Conservation (phyloP, 257 asterid genomes). For the Asclepias syriaca region DNA sequence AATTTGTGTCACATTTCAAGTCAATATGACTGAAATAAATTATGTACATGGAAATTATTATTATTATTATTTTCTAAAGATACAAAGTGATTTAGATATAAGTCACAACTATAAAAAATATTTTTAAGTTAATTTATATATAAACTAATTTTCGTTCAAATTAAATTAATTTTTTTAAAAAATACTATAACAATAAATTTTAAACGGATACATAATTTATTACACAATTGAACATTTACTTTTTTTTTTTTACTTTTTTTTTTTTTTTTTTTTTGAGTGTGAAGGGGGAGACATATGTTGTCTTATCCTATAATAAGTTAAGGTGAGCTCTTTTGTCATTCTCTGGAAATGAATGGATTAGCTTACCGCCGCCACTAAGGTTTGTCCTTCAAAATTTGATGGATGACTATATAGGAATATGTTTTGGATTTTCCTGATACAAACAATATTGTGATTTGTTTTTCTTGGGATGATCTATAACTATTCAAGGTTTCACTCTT, state of each 20-base stretch:
- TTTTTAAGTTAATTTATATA: too few relatives aligned
- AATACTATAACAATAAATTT: too few relatives aligned
- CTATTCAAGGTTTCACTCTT: neutral
- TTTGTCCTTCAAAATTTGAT: constrained; percentile 6
- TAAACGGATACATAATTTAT: too few relatives aligned
- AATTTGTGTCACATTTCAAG: constrained; percentile 1
- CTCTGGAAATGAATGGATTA: constrained; percentile 30
- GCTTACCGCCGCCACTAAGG: constrained; percentile 42
- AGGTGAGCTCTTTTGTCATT: constrained; percentile 24
- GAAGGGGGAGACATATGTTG: constrained; percentile 7
- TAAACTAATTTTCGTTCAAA: too few relatives aligned
- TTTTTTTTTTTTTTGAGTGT: too few relatives aligned
- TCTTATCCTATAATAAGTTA: constrained; percentile 14
- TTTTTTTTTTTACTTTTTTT: too few relatives aligned
- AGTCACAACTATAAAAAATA: too few relatives aligned
- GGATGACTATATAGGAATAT: constrained; percentile 15
- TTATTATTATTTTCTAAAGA: too few relatives aligned
- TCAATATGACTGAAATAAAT: neutral
- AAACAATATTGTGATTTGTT: too few relatives aligned
- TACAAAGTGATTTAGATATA: too few relatives aligned
- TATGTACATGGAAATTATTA: neutral
- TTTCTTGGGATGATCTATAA: neutral
- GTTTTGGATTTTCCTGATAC: too few relatives aligned
- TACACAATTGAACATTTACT: neutral
- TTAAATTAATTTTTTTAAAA: too few relatives aligned